phyloP scores from a whole-genome alignment of 106 monocot genomes.

The Dendrobium chrysotoxum region DNA sequence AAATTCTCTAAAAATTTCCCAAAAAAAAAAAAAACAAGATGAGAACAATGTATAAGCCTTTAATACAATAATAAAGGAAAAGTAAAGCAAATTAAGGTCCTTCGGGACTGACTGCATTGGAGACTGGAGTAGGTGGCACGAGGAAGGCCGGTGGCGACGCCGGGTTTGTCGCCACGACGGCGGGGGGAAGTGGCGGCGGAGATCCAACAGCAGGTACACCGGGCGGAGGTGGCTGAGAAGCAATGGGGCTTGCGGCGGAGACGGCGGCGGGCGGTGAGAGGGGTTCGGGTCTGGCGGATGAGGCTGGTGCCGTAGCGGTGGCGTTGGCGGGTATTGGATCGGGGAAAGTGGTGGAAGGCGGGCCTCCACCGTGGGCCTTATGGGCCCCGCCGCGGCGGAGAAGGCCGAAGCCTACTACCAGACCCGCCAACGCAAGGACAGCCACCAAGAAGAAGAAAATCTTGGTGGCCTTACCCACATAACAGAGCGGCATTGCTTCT shows the following conservation, averaged over 20 bases:
- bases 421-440: slow-evolving; percentile 27
- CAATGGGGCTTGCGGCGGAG: background rate
- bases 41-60: too few species aligned
- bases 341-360: slow-evolving; percentile 3
- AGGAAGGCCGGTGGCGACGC: slow-evolving; percentile 5
- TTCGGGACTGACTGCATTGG: background rate
- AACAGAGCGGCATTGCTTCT: slow-evolving; percentile 36
- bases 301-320: slow-evolving; percentile 4
- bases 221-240: background rate
- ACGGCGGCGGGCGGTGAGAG: slow-evolving; percentile 13
- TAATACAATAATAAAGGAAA: too few species aligned
- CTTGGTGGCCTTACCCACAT: slow-evolving; percentile 91
- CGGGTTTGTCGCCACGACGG: background rate
- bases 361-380: slow-evolving; percentile 19
- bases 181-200: background rate
- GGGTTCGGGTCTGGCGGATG: slow-evolving; percentile 4
- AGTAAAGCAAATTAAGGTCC: background rate
- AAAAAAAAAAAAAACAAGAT: too few species aligned
- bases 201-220: background rate
- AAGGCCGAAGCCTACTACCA: slow-evolving; percentile 55
- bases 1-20: too few species aligned
- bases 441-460: slow-evolving; percentile 75
- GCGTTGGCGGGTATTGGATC: slow-evolving; percentile 14
- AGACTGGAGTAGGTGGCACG: background rate
- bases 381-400: slow-evolving; percentile 29